Evolutionary conservation across 257 asterid species (phyloP).

Genomic region (Mentha longifolia): DNA sequence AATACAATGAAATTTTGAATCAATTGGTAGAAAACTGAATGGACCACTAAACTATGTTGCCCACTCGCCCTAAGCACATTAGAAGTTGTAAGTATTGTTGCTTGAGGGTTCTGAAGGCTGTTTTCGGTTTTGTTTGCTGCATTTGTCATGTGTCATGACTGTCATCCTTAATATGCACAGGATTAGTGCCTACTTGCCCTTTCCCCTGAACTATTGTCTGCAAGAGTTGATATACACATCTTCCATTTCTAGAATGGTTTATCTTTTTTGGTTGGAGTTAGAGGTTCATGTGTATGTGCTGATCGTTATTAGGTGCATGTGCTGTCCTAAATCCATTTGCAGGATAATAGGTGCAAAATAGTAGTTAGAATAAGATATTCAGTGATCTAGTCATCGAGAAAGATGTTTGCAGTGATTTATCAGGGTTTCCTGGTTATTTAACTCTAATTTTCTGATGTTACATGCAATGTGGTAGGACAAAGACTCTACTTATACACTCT

Average conservation of each 20-base stretch:
- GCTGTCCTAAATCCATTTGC: slow-evolving; percentile 6
- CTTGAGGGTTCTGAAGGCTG: slow-evolving; percentile 21
- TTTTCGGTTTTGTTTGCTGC: background rate
- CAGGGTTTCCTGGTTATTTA: slow-evolving; percentile 8
- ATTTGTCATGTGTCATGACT: background rate
- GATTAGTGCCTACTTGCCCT: slow-evolving; percentile 2
- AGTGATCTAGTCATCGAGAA: slow-evolving; percentile 24
- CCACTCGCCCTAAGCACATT: slow-evolving; percentile 20
- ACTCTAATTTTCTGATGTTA: background rate
- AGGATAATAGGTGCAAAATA: slow-evolving; percentile 9
- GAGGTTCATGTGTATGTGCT: too few relatives aligned
- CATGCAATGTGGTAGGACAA: slow-evolving; percentile 18
- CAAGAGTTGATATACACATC: background rate
- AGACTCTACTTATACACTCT: background rate
- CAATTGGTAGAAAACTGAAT: background rate
- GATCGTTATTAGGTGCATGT: slow-evolving; percentile 4
- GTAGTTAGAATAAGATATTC: background rate
- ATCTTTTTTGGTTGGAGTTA: background rate
- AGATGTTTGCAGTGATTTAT: slow-evolving; percentile 17
- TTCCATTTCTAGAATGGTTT: background rate
- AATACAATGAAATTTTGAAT: background rate
- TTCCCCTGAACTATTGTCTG: slow-evolving; percentile 11
- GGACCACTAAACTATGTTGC: slow-evolving; percentile 9
- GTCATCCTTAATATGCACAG: slow-evolving; percentile 13
- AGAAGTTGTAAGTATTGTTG: slow-evolving; percentile 19